Percentiles rank a stretch among this genome's conserved stretches.
Conservation (phyloP, 1,284 basidiomycete genomes). For the Bjerkandera adusta region DNA sequence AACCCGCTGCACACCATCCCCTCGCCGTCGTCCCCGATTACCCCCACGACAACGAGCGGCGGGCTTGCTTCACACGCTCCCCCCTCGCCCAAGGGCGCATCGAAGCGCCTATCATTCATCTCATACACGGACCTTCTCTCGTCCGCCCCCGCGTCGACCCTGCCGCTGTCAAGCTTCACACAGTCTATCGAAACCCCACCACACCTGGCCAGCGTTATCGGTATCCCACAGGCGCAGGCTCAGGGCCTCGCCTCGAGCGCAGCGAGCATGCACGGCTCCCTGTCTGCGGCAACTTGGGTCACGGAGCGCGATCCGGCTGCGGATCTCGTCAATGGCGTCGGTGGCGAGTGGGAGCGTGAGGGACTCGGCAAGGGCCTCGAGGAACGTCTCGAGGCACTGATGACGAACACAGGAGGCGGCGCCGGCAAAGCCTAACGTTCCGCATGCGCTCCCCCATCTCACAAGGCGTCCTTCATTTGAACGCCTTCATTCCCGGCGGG, state of each 20-base stretch:
- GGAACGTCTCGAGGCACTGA: constrained; percentile 68
- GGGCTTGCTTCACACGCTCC: constrained; percentile 26
- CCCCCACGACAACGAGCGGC: constrained; percentile 25
- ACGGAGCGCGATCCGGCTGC: constrained; percentile 22
- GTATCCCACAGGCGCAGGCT: constrained; percentile 34
- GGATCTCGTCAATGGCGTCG: constrained; percentile 47
- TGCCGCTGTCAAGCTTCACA: constrained; percentile 72
- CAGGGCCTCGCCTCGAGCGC: constrained; percentile 27
- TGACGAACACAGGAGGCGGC: too few species aligned
- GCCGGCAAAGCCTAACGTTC: too few species aligned
- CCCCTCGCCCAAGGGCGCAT: constrained; percentile 51
- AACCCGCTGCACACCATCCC: constrained; percentile 30
- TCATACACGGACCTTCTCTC: constrained; percentile 82
- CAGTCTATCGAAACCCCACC: constrained; percentile 55
- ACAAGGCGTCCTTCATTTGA: too few species aligned
- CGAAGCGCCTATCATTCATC: constrained; percentile 80
- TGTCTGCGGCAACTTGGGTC: constrained; percentile 14
- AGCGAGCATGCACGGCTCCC: constrained; percentile 25
- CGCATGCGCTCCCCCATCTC: too few species aligned
- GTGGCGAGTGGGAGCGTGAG: constrained; percentile 83
- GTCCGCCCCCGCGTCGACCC: constrained; percentile 69
- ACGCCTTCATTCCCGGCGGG: too few species aligned
- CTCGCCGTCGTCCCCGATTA: constrained; percentile 11
- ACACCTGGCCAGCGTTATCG: constrained; percentile 59
- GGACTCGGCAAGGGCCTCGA: constrained; percentile 79